A percentile compares a stretch with the other conserved stretches of the same genome.
These are phyloP conservation scores for Suillus hirtellus DNA, from an alignment of 768 basidiomycete genomes.

Conservation along the genomic window DNA sequence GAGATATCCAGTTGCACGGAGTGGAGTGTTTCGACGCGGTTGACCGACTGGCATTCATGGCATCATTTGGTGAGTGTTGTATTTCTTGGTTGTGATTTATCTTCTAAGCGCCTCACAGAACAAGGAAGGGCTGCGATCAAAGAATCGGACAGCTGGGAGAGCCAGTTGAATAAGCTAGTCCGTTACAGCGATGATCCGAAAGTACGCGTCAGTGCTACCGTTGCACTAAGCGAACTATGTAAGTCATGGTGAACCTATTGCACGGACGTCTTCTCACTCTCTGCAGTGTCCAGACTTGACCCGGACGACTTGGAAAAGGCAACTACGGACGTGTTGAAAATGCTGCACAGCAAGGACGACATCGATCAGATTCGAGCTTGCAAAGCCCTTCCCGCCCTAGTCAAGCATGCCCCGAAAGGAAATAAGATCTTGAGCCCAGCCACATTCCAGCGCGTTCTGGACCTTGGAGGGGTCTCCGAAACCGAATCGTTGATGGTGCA, in stretches of 20 bases:
- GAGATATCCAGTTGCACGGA: conserved; percentile 2
- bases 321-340: not conserved
- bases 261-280: not conserved
- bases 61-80: conserved; percentile 10
- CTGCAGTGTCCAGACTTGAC: not conserved
- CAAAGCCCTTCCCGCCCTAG: conserved; percentile 10
- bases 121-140: conserved; percentile 9
- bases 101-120: not conserved
- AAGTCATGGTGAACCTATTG: not conserved
- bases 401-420: not conserved
- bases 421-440: conserved; percentile 4
- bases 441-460: conserved; percentile 9
- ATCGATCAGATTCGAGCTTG: conserved; percentile 9
- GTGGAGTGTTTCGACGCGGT: conserved; percentile 9
- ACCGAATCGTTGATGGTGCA: conserved; percentile 6
- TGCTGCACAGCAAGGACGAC: conserved; percentile 9
- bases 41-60: conserved; percentile 15
- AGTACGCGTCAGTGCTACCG: conserved; percentile 9
- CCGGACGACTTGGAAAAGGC: not conserved
- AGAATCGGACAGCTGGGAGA: not conserved
- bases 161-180: not conserved
- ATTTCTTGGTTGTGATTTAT: not conserved
- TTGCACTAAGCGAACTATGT: conserved; percentile 9
- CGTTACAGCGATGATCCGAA: not conserved
- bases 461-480: conserved; percentile 1